phyloP scores from a whole-genome alignment of 2,329 filamentous ascomycete species.

The Cordyceps tenuipes region DNA sequence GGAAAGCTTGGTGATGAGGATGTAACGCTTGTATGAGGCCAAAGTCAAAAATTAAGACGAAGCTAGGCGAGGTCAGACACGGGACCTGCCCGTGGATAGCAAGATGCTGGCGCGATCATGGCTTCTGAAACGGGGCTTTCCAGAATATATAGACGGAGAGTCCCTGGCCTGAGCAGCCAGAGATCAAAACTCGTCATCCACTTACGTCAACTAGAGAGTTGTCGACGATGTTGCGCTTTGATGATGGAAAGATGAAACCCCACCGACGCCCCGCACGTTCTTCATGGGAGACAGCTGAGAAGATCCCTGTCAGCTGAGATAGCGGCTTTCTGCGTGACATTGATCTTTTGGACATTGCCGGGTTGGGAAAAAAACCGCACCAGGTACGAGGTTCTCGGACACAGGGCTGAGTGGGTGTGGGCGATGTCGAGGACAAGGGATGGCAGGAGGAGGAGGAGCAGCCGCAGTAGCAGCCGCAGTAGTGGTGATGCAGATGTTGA shows the following conservation, averaged over 20 bases:
- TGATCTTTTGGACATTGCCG: no score
- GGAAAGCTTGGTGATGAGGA: background rate
- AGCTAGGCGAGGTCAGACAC: background rate
- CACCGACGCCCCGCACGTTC: background rate
- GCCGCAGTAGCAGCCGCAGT: no score
- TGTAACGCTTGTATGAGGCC: background rate
- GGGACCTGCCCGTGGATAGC: background rate
- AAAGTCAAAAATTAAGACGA: background rate
- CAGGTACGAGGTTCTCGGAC: no score
- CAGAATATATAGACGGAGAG: background rate
- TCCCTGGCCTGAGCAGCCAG: background rate
- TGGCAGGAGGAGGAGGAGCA: background rate
- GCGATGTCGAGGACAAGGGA: background rate
- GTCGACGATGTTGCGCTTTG: background rate
- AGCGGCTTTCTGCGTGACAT: background rate
- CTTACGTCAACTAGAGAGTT: background rate
- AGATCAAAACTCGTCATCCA: background rate
- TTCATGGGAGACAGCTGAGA: background rate
- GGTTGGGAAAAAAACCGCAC: no score
- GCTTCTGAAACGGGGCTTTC: background rate
- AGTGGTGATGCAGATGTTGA: background rate
- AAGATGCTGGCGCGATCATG: background rate
- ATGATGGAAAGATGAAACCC: background rate
- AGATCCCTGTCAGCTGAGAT: background rate
- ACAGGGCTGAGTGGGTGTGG: no score